Evolutionary conservation across 108 stramenopile genomes (phyloP).

Genomic region (Discostella stelligeroides): DNA sequence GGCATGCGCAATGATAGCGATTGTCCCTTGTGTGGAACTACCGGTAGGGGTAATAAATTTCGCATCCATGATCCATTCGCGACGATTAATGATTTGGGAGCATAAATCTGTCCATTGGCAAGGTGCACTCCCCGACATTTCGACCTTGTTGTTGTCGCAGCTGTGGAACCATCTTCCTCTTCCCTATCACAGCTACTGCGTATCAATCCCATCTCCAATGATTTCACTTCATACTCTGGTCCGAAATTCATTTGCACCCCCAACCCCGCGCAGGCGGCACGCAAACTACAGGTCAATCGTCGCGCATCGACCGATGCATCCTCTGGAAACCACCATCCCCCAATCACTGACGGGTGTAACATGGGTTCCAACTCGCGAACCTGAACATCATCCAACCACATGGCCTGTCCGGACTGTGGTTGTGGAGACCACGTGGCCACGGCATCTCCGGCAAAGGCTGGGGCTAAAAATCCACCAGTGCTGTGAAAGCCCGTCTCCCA

Average conservation of each 20-base stretch:
- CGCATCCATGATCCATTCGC: slow-evolving; percentile 96
- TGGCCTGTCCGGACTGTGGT: slow-evolving; percentile 56
- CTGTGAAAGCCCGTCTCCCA: slow-evolving; percentile 80
- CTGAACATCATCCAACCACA: slow-evolving; percentile 85
- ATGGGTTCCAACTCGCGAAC: slow-evolving; percentile 86
- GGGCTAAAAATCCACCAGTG: slow-evolving; percentile 91
- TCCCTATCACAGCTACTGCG: background rate
- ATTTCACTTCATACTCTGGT: slow-evolving; percentile 59
- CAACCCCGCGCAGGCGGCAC: slow-evolving; percentile 72
- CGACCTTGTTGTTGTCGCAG: slow-evolving; percentile 23
- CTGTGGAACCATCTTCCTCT: background rate
- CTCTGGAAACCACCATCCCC: slow-evolving; percentile 97
- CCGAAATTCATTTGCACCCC: slow-evolving; percentile 89
- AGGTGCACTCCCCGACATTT: slow-evolving; percentile 61
- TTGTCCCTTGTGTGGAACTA: slow-evolving; percentile 94
- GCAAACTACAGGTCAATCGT: slow-evolving; percentile 66
- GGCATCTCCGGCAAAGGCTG: slow-evolving; percentile 90
- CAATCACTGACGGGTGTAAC: slow-evolving; percentile 72
- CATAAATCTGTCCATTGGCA: slow-evolving; percentile 59
- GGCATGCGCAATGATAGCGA: slow-evolving; percentile 84
- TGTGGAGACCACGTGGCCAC: slow-evolving; percentile 90
- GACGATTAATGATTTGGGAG: slow-evolving; percentile 61
- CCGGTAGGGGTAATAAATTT: slow-evolving; percentile 85
- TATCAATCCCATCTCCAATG: slow-evolving; percentile 49
- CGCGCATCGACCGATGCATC: slow-evolving; percentile 94